Evolutionary conservation across 2,329 filamentous ascomycete species (phyloP).

Genomic region (Fusarium pseudonygamai): DNA sequence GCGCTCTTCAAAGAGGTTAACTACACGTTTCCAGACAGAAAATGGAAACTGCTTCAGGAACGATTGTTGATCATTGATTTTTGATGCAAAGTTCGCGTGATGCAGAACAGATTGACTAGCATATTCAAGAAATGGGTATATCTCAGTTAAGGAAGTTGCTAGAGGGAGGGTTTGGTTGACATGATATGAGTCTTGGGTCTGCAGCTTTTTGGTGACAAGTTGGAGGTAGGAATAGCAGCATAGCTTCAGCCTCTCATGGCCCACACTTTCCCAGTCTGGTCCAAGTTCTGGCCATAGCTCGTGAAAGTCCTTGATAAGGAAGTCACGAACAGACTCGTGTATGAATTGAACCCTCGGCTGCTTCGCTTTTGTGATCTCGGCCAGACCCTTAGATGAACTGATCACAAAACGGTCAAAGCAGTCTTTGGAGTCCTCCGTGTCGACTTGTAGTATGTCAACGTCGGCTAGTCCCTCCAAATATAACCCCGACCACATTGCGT

Average conservation of each 20-base stretch:
- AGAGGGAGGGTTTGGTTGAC: too few species aligned
- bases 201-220: too few species aligned
- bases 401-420: constrained; percentile 46
- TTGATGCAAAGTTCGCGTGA: too few species aligned
- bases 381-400: constrained; percentile 60
- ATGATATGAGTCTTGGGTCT: too few species aligned
- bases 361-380: constrained; percentile 51
- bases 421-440: accelerated
- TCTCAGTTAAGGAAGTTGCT: too few species aligned
- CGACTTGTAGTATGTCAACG: constrained; percentile 29
- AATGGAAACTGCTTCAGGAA: too few species aligned
- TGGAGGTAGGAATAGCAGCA: neutral
- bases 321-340: constrained; percentile 61
- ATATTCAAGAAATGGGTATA: too few species aligned
- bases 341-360: constrained; percentile 59
- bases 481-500: constrained; percentile 16
- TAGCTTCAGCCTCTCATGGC: constrained; percentile 5
- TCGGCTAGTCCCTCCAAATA: neutral
- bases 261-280: neutral
- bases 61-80: too few species aligned
- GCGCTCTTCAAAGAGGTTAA: too few species aligned
- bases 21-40: too few species aligned
- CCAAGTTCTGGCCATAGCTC: constrained; percentile 28
- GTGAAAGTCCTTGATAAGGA: constrained; percentile 50
- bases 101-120: too few species aligned